Evolutionary conservation across 805 yeast species (phyloP).

Genomic region (Spathaspora girioi): DNA sequence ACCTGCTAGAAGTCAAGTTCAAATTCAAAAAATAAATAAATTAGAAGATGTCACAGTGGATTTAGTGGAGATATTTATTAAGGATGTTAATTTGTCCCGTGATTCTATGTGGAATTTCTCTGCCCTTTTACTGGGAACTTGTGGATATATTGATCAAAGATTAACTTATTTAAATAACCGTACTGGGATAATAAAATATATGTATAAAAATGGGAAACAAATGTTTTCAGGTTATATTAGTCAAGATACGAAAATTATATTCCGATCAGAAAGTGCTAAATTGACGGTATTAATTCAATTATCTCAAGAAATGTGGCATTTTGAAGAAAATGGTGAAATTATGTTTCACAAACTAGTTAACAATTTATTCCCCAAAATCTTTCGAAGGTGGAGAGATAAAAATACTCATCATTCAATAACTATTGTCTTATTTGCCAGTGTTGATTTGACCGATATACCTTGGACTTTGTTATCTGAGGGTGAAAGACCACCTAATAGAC

Average conservation of each 20-base stretch:
- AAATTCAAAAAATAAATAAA: conserved; percentile 44
- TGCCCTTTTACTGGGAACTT: conserved; percentile 52
- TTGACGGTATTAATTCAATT: conserved; percentile 81
- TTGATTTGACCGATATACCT: conserved; percentile 52
- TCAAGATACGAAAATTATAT: conserved; percentile 70
- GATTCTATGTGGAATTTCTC: conserved; percentile 93
- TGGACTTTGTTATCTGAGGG: conserved; percentile 66
- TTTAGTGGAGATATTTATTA: conserved; percentile 74
- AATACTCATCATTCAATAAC: conserved; percentile 91
- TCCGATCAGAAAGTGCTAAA: conserved; percentile 87
- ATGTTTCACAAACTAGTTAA: conserved; percentile 90
- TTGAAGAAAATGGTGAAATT: conserved; percentile 94
- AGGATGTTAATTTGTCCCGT: conserved; percentile 76
- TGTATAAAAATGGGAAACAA: conserved; percentile 65
- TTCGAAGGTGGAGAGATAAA: conserved; percentile 79
- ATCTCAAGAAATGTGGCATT: conserved; percentile 96
- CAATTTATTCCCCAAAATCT: conserved; percentile 85
- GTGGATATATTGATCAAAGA: conserved; percentile 66
- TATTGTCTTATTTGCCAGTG: conserved; percentile 80
- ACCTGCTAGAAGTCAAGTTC: conserved; percentile 64
- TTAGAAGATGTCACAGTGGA: conserved; percentile 63
- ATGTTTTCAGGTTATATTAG: conserved; percentile 76
- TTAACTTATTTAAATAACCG: conserved; percentile 58
- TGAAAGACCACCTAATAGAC: conserved; percentile 61
- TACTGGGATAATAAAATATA: conserved; percentile 58